A percentile compares a stretch with the other conserved stretches of the same genome.
phyloP scores from a whole-genome alignment of 2,329 filamentous ascomycete species.

The Penicillium sp. region DNA sequence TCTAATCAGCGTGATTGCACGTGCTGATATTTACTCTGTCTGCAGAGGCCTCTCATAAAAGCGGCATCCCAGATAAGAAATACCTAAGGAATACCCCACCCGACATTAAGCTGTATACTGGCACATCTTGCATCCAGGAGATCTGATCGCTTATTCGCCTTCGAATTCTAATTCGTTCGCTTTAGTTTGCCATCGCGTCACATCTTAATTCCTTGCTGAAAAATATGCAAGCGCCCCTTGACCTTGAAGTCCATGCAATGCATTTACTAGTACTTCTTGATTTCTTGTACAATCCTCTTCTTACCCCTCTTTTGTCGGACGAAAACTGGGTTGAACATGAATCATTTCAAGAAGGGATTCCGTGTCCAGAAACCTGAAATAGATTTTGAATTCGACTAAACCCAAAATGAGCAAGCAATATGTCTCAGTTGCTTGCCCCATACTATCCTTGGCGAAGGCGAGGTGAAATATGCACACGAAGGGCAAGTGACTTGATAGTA shows the following conservation, averaged over 20 bases:
- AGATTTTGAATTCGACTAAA: no score
- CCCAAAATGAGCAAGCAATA: no score
- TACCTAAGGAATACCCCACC: background rate
- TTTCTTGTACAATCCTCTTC: no score
- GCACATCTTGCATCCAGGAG: background rate
- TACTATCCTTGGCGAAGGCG: no score
- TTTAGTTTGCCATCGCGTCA: background rate
- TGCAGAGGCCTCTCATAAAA: background rate
- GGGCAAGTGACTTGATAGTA: no score
- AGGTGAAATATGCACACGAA: no score
- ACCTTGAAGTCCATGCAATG: background rate
- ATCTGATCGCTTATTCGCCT: background rate
- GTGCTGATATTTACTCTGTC: background rate
- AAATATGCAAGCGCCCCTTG: background rate
- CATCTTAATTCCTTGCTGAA: background rate
- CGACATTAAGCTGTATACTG: background rate
- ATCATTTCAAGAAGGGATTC: no score
- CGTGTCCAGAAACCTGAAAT: no score
- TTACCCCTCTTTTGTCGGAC: background rate
- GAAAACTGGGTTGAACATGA: no score
- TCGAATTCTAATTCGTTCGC: background rate
- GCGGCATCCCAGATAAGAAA: background rate
- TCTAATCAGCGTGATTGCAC: background rate
- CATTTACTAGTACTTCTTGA: background rate
- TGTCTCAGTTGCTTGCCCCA: no score